Percentiles rank a stretch among this genome's conserved stretches.
Evolutionary conservation across 2,329 filamentous ascomycete species (phyloP).

Genomic region (Cytospora schulzeri): DNA sequence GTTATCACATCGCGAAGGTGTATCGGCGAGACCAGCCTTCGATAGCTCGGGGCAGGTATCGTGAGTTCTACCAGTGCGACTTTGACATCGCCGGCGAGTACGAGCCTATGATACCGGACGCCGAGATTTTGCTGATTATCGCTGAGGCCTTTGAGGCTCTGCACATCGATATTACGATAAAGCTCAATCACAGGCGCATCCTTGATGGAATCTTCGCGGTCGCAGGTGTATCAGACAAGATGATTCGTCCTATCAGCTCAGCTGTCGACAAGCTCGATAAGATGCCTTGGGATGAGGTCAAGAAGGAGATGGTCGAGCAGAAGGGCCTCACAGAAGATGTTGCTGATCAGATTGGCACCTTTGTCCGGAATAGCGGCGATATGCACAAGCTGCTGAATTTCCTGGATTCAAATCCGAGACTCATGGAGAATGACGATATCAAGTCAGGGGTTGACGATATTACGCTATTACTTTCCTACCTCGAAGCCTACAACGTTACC

Average conservation of each 20-base stretch:
- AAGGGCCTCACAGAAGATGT: slow-evolving; percentile 77
- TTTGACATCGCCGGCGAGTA: slow-evolving; percentile 90
- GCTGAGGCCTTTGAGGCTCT: slow-evolving; percentile 77
- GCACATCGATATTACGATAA: slow-evolving; percentile 74
- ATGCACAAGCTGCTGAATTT: slow-evolving; percentile 67
- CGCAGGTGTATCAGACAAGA: slow-evolving; percentile 81
- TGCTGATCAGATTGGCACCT: slow-evolving; percentile 85
- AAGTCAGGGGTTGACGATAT: slow-evolving; percentile 81
- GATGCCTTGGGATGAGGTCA: slow-evolving; percentile 83
- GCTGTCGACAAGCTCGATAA: slow-evolving; percentile 97
- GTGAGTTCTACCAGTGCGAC: slow-evolving; percentile 97
- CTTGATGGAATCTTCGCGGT: slow-evolving; percentile 90
- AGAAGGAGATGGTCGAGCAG: slow-evolving; percentile 88
- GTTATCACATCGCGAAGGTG: slow-evolving; percentile 77
- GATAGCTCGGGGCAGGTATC: slow-evolving; percentile 87
- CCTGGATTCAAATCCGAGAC: slow-evolving; percentile 65
- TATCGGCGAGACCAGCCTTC: slow-evolving; percentile 72
- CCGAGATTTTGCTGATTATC: slow-evolving; percentile 82
- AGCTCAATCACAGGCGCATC: slow-evolving; percentile 93
- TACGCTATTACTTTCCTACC: slow-evolving; percentile 76
- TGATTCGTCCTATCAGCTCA: slow-evolving; percentile 87
- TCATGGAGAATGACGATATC: slow-evolving; percentile 71
- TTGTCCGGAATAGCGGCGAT: slow-evolving; percentile 48
- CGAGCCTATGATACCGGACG: slow-evolving; percentile 89
- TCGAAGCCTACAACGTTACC: slow-evolving; percentile 74